These are phyloP conservation scores for Actinidia chinensis DNA, from an alignment of 179 eudicot genomes.

Conservation along the genomic window DNA sequence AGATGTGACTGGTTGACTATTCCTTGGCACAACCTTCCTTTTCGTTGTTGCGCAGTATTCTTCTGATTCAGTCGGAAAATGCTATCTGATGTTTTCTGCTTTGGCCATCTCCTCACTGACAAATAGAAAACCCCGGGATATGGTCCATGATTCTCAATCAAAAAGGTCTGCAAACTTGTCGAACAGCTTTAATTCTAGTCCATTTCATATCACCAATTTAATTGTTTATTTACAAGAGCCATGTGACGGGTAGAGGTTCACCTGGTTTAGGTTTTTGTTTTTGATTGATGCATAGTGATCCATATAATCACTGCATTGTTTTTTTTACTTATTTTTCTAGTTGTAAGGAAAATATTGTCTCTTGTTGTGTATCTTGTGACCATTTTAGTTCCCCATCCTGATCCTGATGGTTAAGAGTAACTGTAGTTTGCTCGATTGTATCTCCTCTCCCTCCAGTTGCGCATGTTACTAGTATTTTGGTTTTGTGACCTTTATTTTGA, in stretches of 20 bases:
- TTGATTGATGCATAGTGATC: not conserved
- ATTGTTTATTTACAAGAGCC: not conserved
- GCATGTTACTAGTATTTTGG: not conserved
- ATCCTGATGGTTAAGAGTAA: not conserved
- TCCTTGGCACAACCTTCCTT: too few species aligned
- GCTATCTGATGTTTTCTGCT: constrained; percentile 74
- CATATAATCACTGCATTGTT: not conserved
- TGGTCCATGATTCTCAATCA: constrained; percentile 95
- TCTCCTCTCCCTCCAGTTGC: not conserved
- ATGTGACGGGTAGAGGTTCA: too few species aligned
- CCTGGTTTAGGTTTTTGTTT: too few species aligned
- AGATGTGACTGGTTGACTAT: too few species aligned
- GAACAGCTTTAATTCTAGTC: not conserved
- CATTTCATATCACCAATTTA: not conserved
- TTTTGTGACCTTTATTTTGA: not conserved
- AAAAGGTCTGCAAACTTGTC: constrained; percentile 52
- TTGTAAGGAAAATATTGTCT: constrained; percentile 3
- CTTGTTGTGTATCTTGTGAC: too few species aligned
- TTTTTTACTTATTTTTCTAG: not conserved
- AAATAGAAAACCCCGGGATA: constrained; percentile 74
- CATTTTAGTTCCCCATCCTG: not conserved
- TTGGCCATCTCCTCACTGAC: constrained; percentile 64
- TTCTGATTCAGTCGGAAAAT: constrained; percentile 68
- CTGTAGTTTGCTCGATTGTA: not conserved
- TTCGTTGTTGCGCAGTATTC: constrained; percentile 82